Evolutionary conservation across 129 eudicot genomes (phyloP).

Genomic region (Flaveria sonorensis): DNA sequence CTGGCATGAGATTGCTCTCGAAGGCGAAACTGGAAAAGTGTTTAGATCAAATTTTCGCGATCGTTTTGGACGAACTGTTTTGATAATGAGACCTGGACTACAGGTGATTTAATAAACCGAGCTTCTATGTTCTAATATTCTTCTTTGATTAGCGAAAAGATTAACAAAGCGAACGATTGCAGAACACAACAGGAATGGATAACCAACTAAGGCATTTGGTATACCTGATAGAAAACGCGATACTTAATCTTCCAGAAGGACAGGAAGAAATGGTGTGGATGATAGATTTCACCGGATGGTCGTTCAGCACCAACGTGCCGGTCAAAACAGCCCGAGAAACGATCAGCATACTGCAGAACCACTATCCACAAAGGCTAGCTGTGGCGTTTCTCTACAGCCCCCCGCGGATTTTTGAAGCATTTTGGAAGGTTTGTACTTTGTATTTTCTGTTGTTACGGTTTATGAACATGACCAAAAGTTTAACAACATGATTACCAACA

Average conservation of each 20-base stretch:
- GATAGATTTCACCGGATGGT: slow-evolving; percentile 86
- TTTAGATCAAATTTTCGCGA: slow-evolving; percentile 83
- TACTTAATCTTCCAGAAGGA: slow-evolving; percentile 82
- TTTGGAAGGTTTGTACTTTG: slow-evolving; percentile 68
- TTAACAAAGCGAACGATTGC: slow-evolving; percentile 17
- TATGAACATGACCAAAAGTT: background rate
- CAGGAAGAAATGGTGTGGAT: slow-evolving; percentile 89
- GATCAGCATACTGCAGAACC: slow-evolving; percentile 66
- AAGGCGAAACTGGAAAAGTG: slow-evolving; percentile 92
- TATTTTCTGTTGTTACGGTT: background rate
- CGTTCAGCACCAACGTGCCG: slow-evolving; percentile 66
- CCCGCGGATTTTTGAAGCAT: slow-evolving; percentile 78
- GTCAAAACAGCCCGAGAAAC: slow-evolving; percentile 72
- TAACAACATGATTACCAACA: background rate
- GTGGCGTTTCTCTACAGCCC: slow-evolving; percentile 72
- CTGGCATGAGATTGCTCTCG: slow-evolving; percentile 80
- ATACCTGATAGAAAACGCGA: slow-evolving; percentile 77
- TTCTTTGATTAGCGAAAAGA: background rate
- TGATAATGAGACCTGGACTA: slow-evolving; percentile 76
- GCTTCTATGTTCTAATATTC: background rate
- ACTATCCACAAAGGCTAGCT: slow-evolving; percentile 80
- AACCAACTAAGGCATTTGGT: slow-evolving; percentile 75
- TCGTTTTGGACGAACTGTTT: slow-evolving; percentile 78
- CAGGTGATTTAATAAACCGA: slow-evolving; percentile 50
- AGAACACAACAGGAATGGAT: slow-evolving; percentile 74